These are phyloP conservation scores for Farysia itapuensis DNA, from an alignment of 1,284 basidiomycete species.

Conservation along the genomic window DNA sequence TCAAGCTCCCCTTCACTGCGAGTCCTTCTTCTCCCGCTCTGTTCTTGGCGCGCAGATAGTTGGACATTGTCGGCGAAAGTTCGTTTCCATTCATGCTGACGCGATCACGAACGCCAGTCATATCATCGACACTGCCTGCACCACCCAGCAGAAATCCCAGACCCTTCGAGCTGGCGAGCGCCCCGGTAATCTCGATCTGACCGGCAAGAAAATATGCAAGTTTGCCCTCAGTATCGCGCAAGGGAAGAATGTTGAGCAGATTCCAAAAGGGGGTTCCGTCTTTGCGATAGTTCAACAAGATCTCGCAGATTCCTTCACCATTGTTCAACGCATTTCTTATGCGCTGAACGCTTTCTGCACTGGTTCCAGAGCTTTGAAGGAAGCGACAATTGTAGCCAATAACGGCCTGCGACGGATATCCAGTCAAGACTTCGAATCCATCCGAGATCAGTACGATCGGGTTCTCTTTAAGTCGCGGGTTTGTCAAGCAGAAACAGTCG, in stretches of 20 bases:
- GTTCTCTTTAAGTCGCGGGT: conserved; percentile 33
- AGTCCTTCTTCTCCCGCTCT: background rate
- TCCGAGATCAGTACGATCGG: conserved; percentile 48
- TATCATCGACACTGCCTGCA: background rate
- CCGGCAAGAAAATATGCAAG: conserved; percentile 43
- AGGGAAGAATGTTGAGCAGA: conserved; percentile 47
- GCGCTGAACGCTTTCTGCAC: conserved; percentile 13
- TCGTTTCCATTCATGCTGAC: background rate
- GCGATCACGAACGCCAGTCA: background rate
- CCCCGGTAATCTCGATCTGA: conserved; percentile 14
- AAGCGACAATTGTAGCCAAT: conserved; percentile 54
- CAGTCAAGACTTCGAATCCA: conserved; percentile 44
- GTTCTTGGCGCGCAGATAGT: background rate
- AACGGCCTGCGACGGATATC: conserved; percentile 33
- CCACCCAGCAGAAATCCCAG: conserved; percentile 15
- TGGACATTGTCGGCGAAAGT: background rate
- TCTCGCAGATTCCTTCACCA: conserved; percentile 26
- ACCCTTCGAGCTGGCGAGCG: conserved; percentile 8
- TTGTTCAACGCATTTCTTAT: conserved; percentile 33
- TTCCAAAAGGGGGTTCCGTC: conserved; percentile 44
- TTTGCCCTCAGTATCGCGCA: conserved; percentile 31
- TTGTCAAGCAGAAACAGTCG: conserved; percentile 36
- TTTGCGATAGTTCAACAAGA: conserved; percentile 51
- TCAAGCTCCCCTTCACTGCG: too few species aligned
- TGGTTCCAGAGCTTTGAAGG: conserved; percentile 41